Percentiles rank a stretch among this genome's conserved stretches.
Conservation (phyloP, 2,329 filamentous ascomycete genomes). For the Trichophyton schoenleinii region DNA sequence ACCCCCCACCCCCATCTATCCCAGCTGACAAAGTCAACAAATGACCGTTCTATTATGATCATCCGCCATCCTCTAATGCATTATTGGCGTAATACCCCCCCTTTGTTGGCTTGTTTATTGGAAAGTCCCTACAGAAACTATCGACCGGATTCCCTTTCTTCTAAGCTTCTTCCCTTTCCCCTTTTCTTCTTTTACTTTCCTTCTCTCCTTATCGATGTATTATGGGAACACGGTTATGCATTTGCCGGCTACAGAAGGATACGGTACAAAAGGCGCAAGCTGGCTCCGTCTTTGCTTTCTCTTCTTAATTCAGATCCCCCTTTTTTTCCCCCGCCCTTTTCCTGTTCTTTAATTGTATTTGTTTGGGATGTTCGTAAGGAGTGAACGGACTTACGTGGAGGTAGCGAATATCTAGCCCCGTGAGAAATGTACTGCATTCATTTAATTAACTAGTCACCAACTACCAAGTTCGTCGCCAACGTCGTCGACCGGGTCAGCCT, state of each 20-base stretch:
- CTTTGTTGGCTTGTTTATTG: background rate
- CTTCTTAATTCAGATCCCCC: background rate
- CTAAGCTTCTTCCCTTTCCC: too few species aligned
- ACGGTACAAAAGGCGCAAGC: background rate
- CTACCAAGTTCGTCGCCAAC: background rate
- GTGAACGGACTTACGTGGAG: background rate
- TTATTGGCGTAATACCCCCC: background rate
- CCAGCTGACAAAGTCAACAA: background rate
- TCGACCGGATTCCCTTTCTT: background rate
- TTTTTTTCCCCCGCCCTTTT: background rate
- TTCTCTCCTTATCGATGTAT: background rate
- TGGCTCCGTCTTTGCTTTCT: background rate
- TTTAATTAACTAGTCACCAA: background rate
- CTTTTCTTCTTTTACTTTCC: background rate
- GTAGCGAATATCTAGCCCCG: background rate
- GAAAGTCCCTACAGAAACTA: background rate
- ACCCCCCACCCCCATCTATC: background rate
- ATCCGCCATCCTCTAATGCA: background rate
- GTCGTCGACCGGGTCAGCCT: too few species aligned
- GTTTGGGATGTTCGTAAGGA: background rate
- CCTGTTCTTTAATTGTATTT: background rate
- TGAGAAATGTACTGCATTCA: background rate
- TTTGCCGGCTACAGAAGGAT: conserved; percentile 1
- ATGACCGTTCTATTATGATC: background rate
- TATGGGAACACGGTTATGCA: conserved; percentile 1